Conservation (phyloP, 2,329 filamentous ascomycete genomes). For the Fragosphaeria purpurea region DNA sequence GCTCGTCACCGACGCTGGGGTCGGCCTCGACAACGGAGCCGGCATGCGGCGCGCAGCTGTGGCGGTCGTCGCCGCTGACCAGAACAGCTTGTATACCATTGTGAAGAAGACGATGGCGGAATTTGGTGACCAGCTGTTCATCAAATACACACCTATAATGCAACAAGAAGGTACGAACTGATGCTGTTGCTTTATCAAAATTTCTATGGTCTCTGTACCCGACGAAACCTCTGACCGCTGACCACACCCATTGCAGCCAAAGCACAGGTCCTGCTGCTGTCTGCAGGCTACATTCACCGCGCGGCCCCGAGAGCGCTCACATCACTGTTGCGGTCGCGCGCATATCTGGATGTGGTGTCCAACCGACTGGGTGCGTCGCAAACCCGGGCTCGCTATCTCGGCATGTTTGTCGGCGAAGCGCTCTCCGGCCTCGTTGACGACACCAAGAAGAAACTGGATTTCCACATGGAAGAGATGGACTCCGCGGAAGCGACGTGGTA, state of each 20-base stretch:
- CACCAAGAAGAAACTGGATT: conserved; percentile 64
- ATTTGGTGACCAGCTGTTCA: conserved; percentile 80
- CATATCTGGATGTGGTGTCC: conserved; percentile 70
- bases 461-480: conserved; percentile 71
- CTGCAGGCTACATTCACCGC: conserved; percentile 65
- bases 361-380: conserved; percentile 76
- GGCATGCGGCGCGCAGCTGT: conserved; percentile 58
- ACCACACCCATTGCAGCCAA: conserved; percentile 44
- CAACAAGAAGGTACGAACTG: conserved; percentile 67
- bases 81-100: conserved; percentile 40
- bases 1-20: conserved; percentile 54
- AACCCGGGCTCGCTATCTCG: conserved; percentile 65
- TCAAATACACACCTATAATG: conserved; percentile 72
- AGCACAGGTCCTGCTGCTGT: conserved; percentile 67
- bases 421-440: conserved; percentile 55
- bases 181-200: too few relatives aligned
- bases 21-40: conserved; percentile 50
- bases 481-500: conserved; percentile 67
- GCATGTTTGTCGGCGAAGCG: conserved; percentile 77
- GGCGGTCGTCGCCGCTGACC: conserved; percentile 43
- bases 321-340: conserved; percentile 58
- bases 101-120: conserved; percentile 60
- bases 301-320: conserved; percentile 55
- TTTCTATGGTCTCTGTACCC: conserved; percentile 5
- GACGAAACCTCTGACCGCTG: conserved; percentile 10